Conservation (phyloP, 2,329 filamentous ascomycete genomes). For the Paracamarosporium sp. region DNA sequence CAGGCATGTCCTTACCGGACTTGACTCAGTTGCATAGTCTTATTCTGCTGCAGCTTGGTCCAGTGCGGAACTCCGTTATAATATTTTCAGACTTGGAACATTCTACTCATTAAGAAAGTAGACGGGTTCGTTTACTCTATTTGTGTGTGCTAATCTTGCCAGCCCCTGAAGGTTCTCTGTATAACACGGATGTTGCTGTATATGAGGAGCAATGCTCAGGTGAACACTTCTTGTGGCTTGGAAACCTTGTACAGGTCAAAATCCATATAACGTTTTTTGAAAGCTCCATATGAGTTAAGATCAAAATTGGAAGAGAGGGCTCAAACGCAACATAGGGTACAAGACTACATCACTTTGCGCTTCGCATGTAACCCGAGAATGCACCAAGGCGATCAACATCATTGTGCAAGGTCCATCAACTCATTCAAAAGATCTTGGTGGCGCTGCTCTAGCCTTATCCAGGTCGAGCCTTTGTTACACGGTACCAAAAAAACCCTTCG, state of each 20-base stretch:
- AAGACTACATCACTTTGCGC: too few species aligned
- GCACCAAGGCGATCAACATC: background rate
- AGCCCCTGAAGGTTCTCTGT: background rate
- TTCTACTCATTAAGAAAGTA: background rate
- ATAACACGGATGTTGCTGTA: background rate
- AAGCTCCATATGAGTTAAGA: background rate
- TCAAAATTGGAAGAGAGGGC: background rate
- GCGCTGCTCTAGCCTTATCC: background rate
- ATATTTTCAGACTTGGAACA: background rate
- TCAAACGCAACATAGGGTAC: too few species aligned
- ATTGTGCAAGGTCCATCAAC: background rate
- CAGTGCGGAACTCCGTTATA: background rate
- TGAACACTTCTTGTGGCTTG: background rate
- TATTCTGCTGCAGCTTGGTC: background rate
- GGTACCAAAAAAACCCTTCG: conserved; percentile 3
- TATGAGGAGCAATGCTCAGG: background rate
- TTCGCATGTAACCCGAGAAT: background rate
- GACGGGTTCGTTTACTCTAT: background rate
- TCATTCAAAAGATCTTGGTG: background rate
- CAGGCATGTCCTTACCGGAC: background rate
- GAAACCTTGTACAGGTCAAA: background rate
- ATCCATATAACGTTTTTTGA: background rate
- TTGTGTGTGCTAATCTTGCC: background rate
- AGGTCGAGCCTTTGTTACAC: background rate
- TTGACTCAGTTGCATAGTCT: background rate